Base-by-base conservation (phyloP, 1,284 basidiomycete genomes). In the Bondarzewia mesenterica region DNA sequence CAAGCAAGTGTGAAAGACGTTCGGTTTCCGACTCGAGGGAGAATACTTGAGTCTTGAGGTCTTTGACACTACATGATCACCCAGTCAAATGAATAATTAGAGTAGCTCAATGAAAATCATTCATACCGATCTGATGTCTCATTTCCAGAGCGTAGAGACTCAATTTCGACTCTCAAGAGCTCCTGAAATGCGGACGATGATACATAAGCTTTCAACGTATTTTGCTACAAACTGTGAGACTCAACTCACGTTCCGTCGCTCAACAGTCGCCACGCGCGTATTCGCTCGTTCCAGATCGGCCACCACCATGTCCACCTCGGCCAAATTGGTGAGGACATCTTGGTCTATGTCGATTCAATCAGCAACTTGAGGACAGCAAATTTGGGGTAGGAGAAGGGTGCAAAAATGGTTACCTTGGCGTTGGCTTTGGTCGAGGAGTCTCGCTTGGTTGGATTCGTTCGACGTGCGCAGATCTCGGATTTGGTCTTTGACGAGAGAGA, bases 201-300 rank as follows among this genome's bases (percentile, higher is more conserved):
- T 32, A 37, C 26, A 42, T 16, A 32, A 32, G 12, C 10, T 10
- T 12, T 32, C 5, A 32, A n/a, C 29, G 4, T 12, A 32, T 3
- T 32, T 7, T 32, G 12, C 29, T n/a, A 43, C 7, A 12, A 12
- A 7, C 10, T 12, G 15, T 16, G 18, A 21, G 2, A 16, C 48
- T 7, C 27, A 47, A 18, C 78, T 45, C 53, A 92, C 91, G 67
- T 97, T 97, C 46, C 95, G 80, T 51, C 93, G 77, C 66, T 99
- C 95, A 39, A 98, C 86, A 4, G 87, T 84, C 0, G 89, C 91
- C 1, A 96, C 88, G 10, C 94, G 82, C 59, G 84, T 89, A 59
- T 95, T 97, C 15, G 95, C 92, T 14, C 93, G 80, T 57, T 94
- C 91, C 37, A 98, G 73, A 66, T 99, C 95, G 14, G 87, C 88